Base-by-base conservation (phyloP, 2,329 filamentous ascomycete genomes). In the Microsporum canis region DNA sequence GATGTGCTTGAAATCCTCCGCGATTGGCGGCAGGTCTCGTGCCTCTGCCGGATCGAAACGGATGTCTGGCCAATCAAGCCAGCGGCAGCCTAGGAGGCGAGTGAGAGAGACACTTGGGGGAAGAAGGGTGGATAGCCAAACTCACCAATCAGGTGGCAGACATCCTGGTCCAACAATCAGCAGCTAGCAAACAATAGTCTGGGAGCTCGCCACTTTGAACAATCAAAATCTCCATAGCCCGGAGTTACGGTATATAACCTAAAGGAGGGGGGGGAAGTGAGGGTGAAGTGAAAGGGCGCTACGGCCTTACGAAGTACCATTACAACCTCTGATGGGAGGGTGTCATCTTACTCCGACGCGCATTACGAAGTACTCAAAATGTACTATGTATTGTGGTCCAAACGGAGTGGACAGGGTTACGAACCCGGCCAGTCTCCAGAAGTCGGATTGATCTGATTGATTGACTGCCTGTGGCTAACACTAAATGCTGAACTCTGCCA, bases 11-110 rank as follows among this genome's bases (percentile, higher is more conserved):
- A 60, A 63, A 60, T 60, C 58, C 62, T 63, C 64, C 64, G 64
- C 63, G 64, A 65, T 65, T 65, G 64, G 63, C 57, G 53, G 60
- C 43, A 57, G 57, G 47, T 60, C 62, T 63, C 53, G 62, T 63
- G 62, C 57, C 38, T 58, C 59, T 56, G 10, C 61, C 59, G 59
- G 59, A 34, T 58, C 57, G 10, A 17, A 47, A 47, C 57, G 38
- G 57, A 17, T 31, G 29, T 47, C 38, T 17, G 41, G 31, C 57
- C 57, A 58, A 58, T 58, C 39, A 58, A 3, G 23, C 56, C 36
- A 31, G 27, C 14, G 29, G 58, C 55, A 23, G 4, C 41, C 5
- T 23, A 10, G 53, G 49, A 12, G 29, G 45, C 47, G 12, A 58
- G 58, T 33, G 55, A 57, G 29, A 43, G 53, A n/a, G 55, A 57